Evolutionary conservation across 331 rosid species (phyloP).

Genomic region (Acacia concinna): DNA sequence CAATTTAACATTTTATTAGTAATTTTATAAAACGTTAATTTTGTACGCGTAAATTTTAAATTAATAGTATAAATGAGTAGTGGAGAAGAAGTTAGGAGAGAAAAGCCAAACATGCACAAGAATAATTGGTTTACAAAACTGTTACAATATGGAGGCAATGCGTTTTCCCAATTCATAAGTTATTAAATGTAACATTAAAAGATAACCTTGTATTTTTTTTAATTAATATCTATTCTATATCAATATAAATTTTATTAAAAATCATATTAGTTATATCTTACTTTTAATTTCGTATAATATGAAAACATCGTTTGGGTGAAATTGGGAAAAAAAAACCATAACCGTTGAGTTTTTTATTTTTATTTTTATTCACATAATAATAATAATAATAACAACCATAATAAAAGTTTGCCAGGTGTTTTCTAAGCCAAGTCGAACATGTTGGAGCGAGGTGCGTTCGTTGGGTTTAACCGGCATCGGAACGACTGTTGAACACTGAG

Average conservation of each 20-base stretch:
- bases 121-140: too few relatives aligned
- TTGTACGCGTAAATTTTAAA: too few relatives aligned
- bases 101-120: too few relatives aligned
- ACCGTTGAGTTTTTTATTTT: too few relatives aligned
- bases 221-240: background rate
- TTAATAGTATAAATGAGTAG: too few relatives aligned
- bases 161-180: background rate
- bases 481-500: background rate
- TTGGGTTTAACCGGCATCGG: constrained; percentile 2
- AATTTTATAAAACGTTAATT: too few relatives aligned
- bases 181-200: background rate
- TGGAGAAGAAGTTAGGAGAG: too few relatives aligned
- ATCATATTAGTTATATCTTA: background rate
- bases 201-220: background rate
- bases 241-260: background rate
- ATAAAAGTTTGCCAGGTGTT: background rate
- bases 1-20: too few relatives aligned
- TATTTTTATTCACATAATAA: background rate
- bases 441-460: background rate
- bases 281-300: background rate
- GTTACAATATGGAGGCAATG: background rate
- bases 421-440: background rate
- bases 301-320: too few relatives aligned
- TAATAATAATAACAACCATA: too few relatives aligned
- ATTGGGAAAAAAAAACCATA: too few relatives aligned